Conservation (phyloP, 495 filamentous ascomycete genomes). For the Parathielavia hyrcaniae region DNA sequence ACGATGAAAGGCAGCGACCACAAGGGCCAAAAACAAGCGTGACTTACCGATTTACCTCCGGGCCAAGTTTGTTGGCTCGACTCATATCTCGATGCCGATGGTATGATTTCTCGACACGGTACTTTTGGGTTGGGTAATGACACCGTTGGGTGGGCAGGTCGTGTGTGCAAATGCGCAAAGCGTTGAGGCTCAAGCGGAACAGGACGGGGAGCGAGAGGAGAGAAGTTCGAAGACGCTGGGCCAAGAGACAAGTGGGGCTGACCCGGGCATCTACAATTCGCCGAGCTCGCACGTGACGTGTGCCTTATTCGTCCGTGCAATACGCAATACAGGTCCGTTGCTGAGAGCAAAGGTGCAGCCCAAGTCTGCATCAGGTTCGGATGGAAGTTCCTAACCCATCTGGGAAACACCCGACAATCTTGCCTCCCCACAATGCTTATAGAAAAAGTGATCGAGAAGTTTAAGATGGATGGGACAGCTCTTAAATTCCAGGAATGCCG, state of each 20-base stretch:
- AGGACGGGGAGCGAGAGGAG: conserved; percentile 34
- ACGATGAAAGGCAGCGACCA: background rate
- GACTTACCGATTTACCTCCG: conserved; percentile 89
- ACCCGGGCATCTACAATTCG: conserved; percentile 15
- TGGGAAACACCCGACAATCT: too few relatives aligned
- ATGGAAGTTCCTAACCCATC: too few relatives aligned
- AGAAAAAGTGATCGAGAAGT: too few relatives aligned
- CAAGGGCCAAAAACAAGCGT: background rate
- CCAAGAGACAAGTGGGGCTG: conserved; percentile 18
- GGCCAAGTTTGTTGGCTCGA: conserved; percentile 81
- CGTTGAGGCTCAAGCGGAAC: conserved; percentile 30
- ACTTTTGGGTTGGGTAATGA: conserved; percentile 18
- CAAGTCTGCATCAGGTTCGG: background rate
- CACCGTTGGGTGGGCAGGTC: conserved; percentile 13
- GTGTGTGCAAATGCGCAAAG: conserved; percentile 17
- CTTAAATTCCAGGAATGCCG: too few relatives aligned
- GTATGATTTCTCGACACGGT: conserved; percentile 25
- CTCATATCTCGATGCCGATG: conserved; percentile 59
- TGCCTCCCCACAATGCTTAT: too few relatives aligned
- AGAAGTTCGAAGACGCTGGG: conserved; percentile 30
- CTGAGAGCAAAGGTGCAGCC: background rate
- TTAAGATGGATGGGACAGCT: too few relatives aligned
- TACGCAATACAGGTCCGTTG: too few relatives aligned
- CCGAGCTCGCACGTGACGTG: conserved; percentile 30
- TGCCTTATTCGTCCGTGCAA: too few relatives aligned